Evolutionary conservation across 129 eudicot genomes (phyloP), one percentile per base, ranked within the genome.

Genomic region (sunflower (Helianthus annuus)): DNA sequence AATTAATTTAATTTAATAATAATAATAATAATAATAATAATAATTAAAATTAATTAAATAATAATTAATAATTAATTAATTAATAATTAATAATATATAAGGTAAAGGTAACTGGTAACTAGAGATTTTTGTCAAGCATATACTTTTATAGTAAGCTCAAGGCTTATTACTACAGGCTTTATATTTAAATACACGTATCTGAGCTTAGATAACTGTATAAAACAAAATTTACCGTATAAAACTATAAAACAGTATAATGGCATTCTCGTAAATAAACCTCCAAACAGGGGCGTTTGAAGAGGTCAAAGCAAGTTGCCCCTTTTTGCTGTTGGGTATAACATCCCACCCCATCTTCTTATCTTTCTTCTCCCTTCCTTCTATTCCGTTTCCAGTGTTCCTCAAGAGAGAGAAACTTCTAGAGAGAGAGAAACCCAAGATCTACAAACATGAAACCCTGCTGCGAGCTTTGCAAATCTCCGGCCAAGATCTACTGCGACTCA

Each of bases 401-500:
- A n/a, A 66, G 45, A 29, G 58, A 39, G 68, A 73, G 58, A 63
- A 70, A 55, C 53, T 13, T 67, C 7, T 27, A 58, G 40, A 58
- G 40, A 58, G 16, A 59, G 16, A 59, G 42, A 58, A 12, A 32
- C 60, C 10, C 32, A 60, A 72, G 56, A 70, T 79, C 78, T 72
- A 38, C 55, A 59, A 79, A 53, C 57, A 83, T 76, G 92, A 89
- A 78, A 64, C 71, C 38, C 10, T 91, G 97, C n/a, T 91, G 97
- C n/a, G 97, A 82, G 82, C 80, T 91, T 12, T 91, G 97, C 74
- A 81, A 82, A 73, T 57, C 78, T 13, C 2, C 53, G 70, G 97
- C 96, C 4, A 74, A 78, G 80, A 78, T 82, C 13, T 78, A 79
- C 78, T 91, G 97, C 51, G 92, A 84, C 6, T 88, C 97, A 5